Percentiles rank a stretch among this genome's conserved stretches.
Conservation (phyloP, 768 basidiomycete genomes). For the Wakefieldia striispora region DNA sequence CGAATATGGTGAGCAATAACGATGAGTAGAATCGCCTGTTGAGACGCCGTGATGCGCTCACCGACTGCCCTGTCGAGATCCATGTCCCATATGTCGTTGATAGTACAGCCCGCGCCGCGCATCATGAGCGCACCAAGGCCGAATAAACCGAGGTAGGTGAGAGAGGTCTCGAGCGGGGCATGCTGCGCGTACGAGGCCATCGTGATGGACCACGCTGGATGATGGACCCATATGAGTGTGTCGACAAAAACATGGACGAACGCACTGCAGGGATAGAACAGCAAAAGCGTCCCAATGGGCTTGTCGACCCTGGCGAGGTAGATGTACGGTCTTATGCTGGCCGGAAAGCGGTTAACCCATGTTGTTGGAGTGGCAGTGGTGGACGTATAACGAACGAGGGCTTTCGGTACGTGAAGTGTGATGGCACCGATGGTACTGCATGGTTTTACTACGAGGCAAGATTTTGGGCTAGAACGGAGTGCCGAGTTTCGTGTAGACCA, state of each 20-base stretch:
- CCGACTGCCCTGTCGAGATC: conserved; percentile 91
- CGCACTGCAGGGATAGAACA: conserved; percentile 94
- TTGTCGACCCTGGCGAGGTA: conserved; percentile 91
- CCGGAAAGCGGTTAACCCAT: conserved; percentile 71
- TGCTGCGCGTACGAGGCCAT: conserved; percentile 88
- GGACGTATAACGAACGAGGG: conserved; percentile 16
- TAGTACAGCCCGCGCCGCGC: conserved; percentile 97
- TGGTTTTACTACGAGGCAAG: not conserved
- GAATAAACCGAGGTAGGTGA: conserved; percentile 80
- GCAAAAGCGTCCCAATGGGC: conserved; percentile 87
- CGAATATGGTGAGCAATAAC: no score
- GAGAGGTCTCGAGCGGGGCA: conserved; percentile 61
- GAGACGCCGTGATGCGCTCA: conserved; percentile 28
- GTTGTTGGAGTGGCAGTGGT: conserved; percentile 30
- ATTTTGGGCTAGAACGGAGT: not conserved
- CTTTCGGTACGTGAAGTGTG: not conserved
- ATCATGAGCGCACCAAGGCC: conserved; percentile 90
- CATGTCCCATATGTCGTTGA: conserved; percentile 98
- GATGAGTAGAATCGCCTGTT: no score
- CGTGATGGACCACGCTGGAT: conserved; percentile 92
- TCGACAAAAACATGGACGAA: conserved; percentile 12
- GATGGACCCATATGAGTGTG: not conserved
- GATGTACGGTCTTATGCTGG: conserved; percentile 69
- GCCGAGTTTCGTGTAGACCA: not conserved
- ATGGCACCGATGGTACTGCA: not conserved